Evolutionary conservation across 805 yeast genomes (phyloP), one percentile per base, ranked within the genome.

Genomic region (Naumovozyma castellii): DNA sequence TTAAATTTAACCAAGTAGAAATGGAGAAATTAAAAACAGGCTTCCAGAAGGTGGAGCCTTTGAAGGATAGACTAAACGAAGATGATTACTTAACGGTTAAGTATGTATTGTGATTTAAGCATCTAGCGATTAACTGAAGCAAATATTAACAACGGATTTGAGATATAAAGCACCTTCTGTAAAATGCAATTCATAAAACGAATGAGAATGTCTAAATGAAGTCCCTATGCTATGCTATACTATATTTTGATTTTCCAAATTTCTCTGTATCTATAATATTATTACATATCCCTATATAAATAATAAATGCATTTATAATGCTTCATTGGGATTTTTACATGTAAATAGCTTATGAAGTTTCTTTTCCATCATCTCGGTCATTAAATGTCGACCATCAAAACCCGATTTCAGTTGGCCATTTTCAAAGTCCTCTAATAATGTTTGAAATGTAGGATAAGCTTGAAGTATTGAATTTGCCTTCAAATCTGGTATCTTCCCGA

Each of bases 401-500:
- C 68, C 75, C 22, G 56, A 46, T 10, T 70, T 72, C 20, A 73
- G 49, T 12, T 63, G 45, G 5, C 50, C 69, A 49, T 39, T 49
- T 37, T 37, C 45, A 34, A 50, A 60, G 59, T 48, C 65, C 35
- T 46, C 38, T 16, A 44, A 46, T 20, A 67, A 34, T 1, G 50
- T 33, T 39, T 46, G 62, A 18, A 78, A 57, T 5, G 66, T 62
- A 2, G 66, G 60, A 46, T 72, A 71, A 32, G 59, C 61, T 13
- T 61, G 50, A 22, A 62, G 58, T 2, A 80, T 59, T 16, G 67
- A 62, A 35, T 69, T 68, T 0, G 78, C 72, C 39, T 70, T 71
- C 2, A 68, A 53, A 8, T 66, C 69, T 2, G 83, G 78, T 69
- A 81, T 68, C 45, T 68, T 63, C 40, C 74, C 76, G 46, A 82